phyloP scores from a whole-genome alignment of 768 basidiomycete genomes.

The Postia placenta region DNA sequence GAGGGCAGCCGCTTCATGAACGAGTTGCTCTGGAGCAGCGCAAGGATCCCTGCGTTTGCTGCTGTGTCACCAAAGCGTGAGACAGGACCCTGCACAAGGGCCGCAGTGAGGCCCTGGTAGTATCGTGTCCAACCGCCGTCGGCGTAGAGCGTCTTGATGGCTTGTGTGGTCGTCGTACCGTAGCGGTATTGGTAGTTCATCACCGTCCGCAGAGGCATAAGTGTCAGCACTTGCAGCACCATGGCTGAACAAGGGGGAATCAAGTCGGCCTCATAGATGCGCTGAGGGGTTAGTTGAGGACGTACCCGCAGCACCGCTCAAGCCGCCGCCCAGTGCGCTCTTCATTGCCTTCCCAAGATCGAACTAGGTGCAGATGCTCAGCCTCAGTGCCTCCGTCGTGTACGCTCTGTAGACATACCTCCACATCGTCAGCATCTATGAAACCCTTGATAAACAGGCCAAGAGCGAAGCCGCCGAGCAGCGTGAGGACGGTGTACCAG shows the following conservation, averaged over 20 bases:
- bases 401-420: conserved; percentile 37
- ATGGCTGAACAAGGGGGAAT: conserved; percentile 49
- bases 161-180: conserved; percentile 67
- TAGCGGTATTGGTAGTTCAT: conserved; percentile 97
- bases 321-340: conserved; percentile 82
- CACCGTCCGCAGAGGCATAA: conserved; percentile 94
- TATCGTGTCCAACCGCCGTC: conserved; percentile 82
- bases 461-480: conserved; percentile 34
- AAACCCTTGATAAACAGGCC: conserved; percentile 63
- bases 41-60: conserved; percentile 88
- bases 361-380: conserved; percentile 43
- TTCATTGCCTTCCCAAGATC: conserved; percentile 73
- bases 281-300: background rate
- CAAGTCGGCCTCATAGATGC: background rate
- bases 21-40: conserved; percentile 71
- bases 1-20: conserved; percentile 60
- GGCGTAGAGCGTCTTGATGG: conserved; percentile 59
- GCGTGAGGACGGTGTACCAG: conserved; percentile 28
- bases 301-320: conserved; percentile 81
- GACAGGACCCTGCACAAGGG: conserved; percentile 79
- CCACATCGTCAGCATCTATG: conserved; percentile 59
- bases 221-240: conserved; percentile 86
- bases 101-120: conserved; percentile 83
- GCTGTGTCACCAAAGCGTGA: conserved; percentile 94
- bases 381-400: background rate